Evolutionary conservation across 805 yeast species (phyloP).

Genomic region (Candida bentonensis): DNA sequence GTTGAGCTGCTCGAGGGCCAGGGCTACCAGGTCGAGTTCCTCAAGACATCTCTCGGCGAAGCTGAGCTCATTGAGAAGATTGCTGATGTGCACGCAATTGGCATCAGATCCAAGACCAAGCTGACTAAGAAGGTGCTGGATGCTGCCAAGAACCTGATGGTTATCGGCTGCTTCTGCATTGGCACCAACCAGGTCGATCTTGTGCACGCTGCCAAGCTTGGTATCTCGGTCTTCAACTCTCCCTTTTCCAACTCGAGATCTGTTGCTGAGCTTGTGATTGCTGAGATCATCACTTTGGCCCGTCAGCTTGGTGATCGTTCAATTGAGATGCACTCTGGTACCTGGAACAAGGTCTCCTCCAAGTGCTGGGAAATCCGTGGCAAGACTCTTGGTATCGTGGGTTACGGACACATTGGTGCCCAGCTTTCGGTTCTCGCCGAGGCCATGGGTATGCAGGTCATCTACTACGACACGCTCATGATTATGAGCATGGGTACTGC

Average conservation of each 20-base stretch:
- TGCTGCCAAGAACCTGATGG: conserved; percentile 81
- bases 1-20: conserved; percentile 69
- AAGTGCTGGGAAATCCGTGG: conserved; percentile 99
- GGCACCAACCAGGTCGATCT: conserved; percentile 97
- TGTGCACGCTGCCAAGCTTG: conserved; percentile 78
- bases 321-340: conserved; percentile 86
- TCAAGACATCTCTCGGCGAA: conserved; percentile 79
- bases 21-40: conserved; percentile 95
- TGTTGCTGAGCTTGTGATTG: conserved; percentile 94
- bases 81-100: conserved; percentile 87
- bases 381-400: conserved; percentile 90
- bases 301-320: conserved; percentile 97
- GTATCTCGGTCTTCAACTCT: conserved; percentile 94
- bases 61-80: conserved; percentile 91
- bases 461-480: conserved; percentile 82
- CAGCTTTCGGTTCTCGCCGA: conserved; percentile 95
- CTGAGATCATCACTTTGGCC: conserved; percentile 85
- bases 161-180: conserved; percentile 95
- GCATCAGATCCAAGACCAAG: conserved; percentile 94
- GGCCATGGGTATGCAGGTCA: conserved; percentile 92
- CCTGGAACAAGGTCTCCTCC: conserved; percentile 92
- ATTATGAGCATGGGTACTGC: conserved; percentile 97
- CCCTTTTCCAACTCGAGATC: conserved; percentile 98
- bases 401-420: conserved; percentile 97
- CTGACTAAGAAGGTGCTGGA: conserved; percentile 64